Evolutionary conservation across 352 stramenopile genomes (phyloP), one percentile per base, ranked within the genome.

Genomic region (Pythium brachiatum): DNA sequence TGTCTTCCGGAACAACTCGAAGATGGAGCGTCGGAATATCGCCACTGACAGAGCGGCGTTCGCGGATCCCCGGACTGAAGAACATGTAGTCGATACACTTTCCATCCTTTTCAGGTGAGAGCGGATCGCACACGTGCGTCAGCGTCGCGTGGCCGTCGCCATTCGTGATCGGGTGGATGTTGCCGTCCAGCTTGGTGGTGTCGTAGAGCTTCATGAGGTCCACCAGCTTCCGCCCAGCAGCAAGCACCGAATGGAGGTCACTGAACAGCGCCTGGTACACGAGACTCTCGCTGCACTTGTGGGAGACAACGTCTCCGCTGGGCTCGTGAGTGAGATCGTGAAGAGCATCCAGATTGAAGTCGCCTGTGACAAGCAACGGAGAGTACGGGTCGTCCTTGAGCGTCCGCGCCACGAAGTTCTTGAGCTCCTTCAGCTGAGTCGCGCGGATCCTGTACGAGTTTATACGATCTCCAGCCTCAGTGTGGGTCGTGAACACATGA

Each of bases 21-120:
- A 90, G 67, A 57, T 68, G 69, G 26, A 81, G 83, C 23, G 57
- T 73, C n/a, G 46, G 60, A 9, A 75, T 70, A 43, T 79, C 71
- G 4, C 60, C 58, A n/a, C 48, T 64, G 43, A 48, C 36, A 46
- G 21, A 54, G 15, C 58, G 48, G 13, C 68, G 69, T 20, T 78
- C 73, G 29, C 62, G 73, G 8, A 70, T 69, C 0, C 69, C 68
- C 0, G 81, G 74, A 43, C 81, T 78, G 66, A 88, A 88, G 58
- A 94, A 92, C 72, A 94, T 82, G 66, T 90, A 94, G 74, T 94
- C 85, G 58, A 94, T 94, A 64, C 85, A 94, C 57, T 94, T 94
- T 70, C 85, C 85, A 53, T 88, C 73, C 39, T 81, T 84, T 11
- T 88, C 66, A 1, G 52, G 69, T 1, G 70, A 77, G 9, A 75